Evolutionary conservation across 352 stramenopile species (phyloP), one percentile per base, ranked within the genome.

Genomic region (Elongisporangium undulatum): DNA sequence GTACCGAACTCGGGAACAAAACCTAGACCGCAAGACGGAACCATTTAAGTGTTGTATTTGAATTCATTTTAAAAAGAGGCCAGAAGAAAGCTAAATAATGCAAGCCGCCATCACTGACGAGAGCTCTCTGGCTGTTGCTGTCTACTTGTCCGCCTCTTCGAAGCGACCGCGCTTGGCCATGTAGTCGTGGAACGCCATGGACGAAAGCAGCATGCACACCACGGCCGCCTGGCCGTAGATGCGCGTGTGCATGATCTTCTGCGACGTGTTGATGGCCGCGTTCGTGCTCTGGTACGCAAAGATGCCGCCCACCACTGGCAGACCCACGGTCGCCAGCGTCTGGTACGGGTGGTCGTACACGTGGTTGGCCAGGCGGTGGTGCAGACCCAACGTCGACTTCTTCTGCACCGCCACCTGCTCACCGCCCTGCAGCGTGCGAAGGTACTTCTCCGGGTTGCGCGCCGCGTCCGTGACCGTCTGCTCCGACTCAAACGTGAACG

Each of bases 221-320:
- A 90, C 75, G 0, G 81, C 67, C n/a, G 67, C 72, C 51, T 94
- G 85, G 53, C 85, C 82, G 69, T 94, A 94, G 54, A 94, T 87
- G 58, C 85, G 82, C 52, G 85, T 89, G 72, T 92, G 76, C 85
- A 94, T 94, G 67, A 94, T 86, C 82, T 91, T 78, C 72, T 94
- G 85, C 60, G 85, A 92, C 6, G 64, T 49, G 45, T 76, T 73
- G 65, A 94, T 86, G 54, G 71, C 71, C 67, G 72, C 79, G 69
- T 94, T 92, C 49, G 81, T 63, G 57, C 72, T 68, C 70, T 94
- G 85, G 58, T 76, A 84, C 21, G 70, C 59, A 66, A 81, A 92
- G 59, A 94, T 94, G 51, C 81, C 68, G 21, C 79, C 82, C 0
- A 94, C 85, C 9, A 92, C 61, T 9, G 85, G 85, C 17, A 66